Conservation (phyloP, 2,329 filamentous ascomycete genomes). For the Exophiala xenobiotica region DNA sequence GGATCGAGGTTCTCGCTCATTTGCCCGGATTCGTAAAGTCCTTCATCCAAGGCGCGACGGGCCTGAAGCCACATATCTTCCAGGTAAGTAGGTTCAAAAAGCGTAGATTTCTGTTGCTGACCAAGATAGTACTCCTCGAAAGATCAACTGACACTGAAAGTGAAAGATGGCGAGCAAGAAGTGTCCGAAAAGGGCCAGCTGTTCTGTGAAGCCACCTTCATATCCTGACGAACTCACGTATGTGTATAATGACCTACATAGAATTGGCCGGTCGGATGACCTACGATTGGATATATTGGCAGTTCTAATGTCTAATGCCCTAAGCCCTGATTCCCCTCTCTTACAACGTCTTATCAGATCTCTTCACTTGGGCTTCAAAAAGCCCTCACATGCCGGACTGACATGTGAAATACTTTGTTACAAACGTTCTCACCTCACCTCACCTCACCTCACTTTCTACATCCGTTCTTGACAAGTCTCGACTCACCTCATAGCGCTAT, state of each 20-base stretch:
- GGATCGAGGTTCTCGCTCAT: conserved; percentile 94
- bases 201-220: conserved; percentile 94
- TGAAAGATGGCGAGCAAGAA: conserved; percentile 81
- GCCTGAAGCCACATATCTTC: conserved; percentile 97
- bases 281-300: conserved; percentile 34
- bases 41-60: conserved; percentile 82
- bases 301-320: conserved; percentile 30
- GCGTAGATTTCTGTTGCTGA: not conserved
- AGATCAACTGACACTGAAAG: conserved; percentile 68
- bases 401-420: not conserved
- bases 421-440: not conserved
- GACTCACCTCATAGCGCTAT: not conserved
- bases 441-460: not conserved
- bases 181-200: conserved; percentile 73
- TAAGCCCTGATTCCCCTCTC: conserved; percentile 10
- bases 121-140: conserved; percentile 66
- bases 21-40: conserved; percentile 94
- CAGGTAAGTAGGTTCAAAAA: conserved; percentile 61
- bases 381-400: not conserved
- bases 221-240: conserved; percentile 56
- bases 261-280: conserved; percentile 32
- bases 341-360: no score
- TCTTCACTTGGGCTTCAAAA: no score
- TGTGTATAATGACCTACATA: conserved; percentile 11
- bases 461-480: no score